Evolutionary conservation across 345 rosid species (phyloP).

Genomic region (Linum trigynum): DNA sequence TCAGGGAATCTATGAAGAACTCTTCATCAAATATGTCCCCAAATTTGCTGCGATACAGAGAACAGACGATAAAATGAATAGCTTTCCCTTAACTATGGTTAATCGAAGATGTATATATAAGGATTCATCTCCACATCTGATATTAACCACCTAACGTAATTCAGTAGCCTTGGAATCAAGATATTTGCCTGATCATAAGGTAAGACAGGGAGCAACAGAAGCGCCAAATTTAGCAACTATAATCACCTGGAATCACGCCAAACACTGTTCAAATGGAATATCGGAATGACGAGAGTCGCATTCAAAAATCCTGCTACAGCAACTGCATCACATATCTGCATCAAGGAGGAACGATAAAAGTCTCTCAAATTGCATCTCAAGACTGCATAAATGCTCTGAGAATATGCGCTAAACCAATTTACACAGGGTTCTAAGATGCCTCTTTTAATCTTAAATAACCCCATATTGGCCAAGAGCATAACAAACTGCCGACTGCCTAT

Average conservation of each 20-base stretch:
- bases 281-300: conserved; percentile 92
- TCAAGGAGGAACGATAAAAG: background rate
- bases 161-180: background rate
- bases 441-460: no score
- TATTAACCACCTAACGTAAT: background rate
- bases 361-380: no score
- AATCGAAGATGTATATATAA: no score
- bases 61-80: conserved; percentile 11
- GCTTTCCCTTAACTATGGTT: background rate
- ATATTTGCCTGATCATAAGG: background rate
- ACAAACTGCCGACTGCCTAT: background rate
- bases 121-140: background rate
- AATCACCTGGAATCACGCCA: conserved; percentile 98
- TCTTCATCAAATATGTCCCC: conserved; percentile 93
- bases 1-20: conserved; percentile 65
- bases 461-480: background rate
- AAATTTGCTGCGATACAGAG: conserved; percentile 54
- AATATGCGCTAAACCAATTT: no score
- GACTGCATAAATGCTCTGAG: no score
- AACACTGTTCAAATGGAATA: conserved; percentile 89
- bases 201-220: background rate
- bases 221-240: conserved; percentile 8
- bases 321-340: conserved; percentile 92
- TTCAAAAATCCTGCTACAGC: conserved; percentile 91
- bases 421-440: no score